Percentiles rank a stretch among this genome's conserved stretches.
These are phyloP conservation scores for Pisolithus tinctorius DNA, from an alignment of 768 basidiomycete genomes.

Conservation along the genomic window DNA sequence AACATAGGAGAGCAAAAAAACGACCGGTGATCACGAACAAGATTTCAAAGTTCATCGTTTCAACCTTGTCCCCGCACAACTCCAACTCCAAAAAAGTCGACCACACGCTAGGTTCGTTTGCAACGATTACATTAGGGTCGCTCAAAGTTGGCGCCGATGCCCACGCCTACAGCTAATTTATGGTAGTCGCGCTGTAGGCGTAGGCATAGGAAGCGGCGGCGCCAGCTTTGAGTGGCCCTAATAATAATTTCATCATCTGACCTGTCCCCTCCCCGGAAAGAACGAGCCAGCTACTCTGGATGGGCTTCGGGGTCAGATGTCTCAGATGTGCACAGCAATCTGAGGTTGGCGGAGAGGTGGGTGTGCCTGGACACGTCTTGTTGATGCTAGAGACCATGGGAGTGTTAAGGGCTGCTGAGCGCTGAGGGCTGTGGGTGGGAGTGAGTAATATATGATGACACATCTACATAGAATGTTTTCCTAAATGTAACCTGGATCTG, in stretches of 20 bases:
- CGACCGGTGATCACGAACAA: constrained; percentile 42
- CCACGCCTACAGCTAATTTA: too few relatives aligned
- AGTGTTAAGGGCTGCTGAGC: constrained; percentile 52
- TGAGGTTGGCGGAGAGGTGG: constrained; percentile 33
- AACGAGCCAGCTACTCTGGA: constrained; percentile 36
- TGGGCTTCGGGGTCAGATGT: constrained; percentile 38
- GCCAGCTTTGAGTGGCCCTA: too few relatives aligned
- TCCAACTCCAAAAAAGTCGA: constrained; percentile 37
- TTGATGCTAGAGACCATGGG: constrained; percentile 55
- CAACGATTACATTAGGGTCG: constrained; percentile 39
- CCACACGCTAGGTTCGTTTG: constrained; percentile 38
- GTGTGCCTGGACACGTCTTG: constrained; percentile 27
- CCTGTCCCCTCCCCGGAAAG: constrained; percentile 25
- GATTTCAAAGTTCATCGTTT: constrained; percentile 29
- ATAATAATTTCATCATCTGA: too few relatives aligned
- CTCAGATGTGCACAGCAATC: constrained; percentile 62
- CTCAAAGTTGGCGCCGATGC: too few relatives aligned
- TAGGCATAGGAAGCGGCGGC: too few relatives aligned
- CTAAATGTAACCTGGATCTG: too few relatives aligned
- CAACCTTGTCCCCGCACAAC: constrained; percentile 41
- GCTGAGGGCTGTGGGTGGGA: constrained; percentile 58
- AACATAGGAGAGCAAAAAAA: constrained; percentile 39
- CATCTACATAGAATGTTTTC: too few relatives aligned
- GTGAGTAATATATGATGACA: constrained; percentile 1
- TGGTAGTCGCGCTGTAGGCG: constrained; percentile 35